Evolutionary conservation across 352 stramenopile species (phyloP).

Genomic region (Blastocystis sp.): DNA sequence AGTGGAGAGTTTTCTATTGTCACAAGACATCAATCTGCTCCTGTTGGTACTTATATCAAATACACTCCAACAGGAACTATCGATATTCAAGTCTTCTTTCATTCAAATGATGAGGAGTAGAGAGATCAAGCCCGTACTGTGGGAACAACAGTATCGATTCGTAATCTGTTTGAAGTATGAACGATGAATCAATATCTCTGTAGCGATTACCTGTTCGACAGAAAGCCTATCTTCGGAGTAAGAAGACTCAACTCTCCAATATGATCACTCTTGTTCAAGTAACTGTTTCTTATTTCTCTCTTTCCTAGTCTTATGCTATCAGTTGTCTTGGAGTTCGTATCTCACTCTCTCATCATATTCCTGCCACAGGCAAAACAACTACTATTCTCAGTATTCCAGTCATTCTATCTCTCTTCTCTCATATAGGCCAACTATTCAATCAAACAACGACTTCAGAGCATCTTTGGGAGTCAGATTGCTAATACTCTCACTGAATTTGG

Average conservation of each 20-base stretch:
- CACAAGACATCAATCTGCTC: slow-evolving; percentile 74
- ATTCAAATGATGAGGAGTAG: not conserved
- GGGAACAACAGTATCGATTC: slow-evolving; percentile 84
- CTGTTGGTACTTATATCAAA: slow-evolving; percentile 75
- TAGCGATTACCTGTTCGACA: slow-evolving; percentile 79
- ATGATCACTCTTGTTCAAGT: slow-evolving; percentile 82
- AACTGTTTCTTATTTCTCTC: not conserved
- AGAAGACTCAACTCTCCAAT: slow-evolving; percentile 84
- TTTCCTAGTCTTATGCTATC: slow-evolving; percentile 68
- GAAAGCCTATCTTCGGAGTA: slow-evolving; percentile 82
- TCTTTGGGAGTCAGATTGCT: not conserved
- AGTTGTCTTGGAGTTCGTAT: slow-evolving; percentile 67
- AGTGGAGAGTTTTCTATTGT: slow-evolving; percentile 75
- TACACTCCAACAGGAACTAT: slow-evolving; percentile 75
- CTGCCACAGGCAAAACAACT: not conserved
- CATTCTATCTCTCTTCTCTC: not conserved
- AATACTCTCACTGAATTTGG: slow-evolving; percentile 23
- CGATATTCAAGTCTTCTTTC: slow-evolving; percentile 13
- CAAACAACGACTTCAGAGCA: not conserved
- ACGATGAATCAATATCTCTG: not conserved
- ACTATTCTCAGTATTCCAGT: slow-evolving; percentile 38
- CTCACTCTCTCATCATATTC: slow-evolving; percentile 64
- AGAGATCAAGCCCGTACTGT: slow-evolving; percentile 68
- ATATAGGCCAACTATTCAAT: slow-evolving; percentile 47
- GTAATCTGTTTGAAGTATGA: slow-evolving; percentile 78